Percentiles rank a stretch among this genome's conserved stretches.
Evolutionary conservation across 2,329 filamentous ascomycete species (phyloP).

Genomic region (Oidium heveae): DNA sequence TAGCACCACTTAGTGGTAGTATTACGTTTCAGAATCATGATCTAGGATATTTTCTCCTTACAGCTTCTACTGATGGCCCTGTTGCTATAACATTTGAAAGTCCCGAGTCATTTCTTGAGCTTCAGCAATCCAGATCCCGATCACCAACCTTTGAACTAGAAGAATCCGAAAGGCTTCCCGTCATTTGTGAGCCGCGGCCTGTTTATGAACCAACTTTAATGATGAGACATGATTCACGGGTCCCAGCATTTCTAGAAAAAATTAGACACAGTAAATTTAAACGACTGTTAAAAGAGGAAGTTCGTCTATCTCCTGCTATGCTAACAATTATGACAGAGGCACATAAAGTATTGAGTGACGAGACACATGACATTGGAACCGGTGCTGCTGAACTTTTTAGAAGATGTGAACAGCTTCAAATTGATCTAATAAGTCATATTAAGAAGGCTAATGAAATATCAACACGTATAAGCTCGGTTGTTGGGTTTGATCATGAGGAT

Average conservation of each 20-base stretch:
- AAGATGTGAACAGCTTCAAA: slow-evolving; percentile 39
- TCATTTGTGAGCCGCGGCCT: slow-evolving; percentile 37
- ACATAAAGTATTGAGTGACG: slow-evolving; percentile 43
- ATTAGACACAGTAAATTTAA: slow-evolving; percentile 34
- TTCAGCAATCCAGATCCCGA: slow-evolving; percentile 18
- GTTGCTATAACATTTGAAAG: slow-evolving; percentile 33
- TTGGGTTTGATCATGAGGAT: slow-evolving; percentile 28
- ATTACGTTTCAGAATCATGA: slow-evolving; percentile 32
- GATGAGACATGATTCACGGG: slow-evolving; percentile 29
- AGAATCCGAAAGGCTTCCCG: slow-evolving; percentile 21
- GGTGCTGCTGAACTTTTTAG: slow-evolving; percentile 52
- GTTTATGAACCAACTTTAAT: slow-evolving; percentile 36
- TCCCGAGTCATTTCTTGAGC: slow-evolving; percentile 26
- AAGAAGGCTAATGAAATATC: slow-evolving; percentile 38
- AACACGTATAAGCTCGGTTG: slow-evolving; percentile 38
- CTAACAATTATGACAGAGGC: slow-evolving; percentile 47
- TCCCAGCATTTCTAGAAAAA: slow-evolving; percentile 29
- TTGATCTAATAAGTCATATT: slow-evolving; percentile 43
- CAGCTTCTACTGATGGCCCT: slow-evolving; percentile 30
- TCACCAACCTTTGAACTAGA: slow-evolving; percentile 19
- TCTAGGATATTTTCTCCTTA: slow-evolving; percentile 36
- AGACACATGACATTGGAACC: slow-evolving; percentile 41
- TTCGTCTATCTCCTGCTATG: slow-evolving; percentile 44
- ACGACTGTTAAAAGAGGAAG: slow-evolving; percentile 36
- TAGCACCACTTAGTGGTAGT: slow-evolving; percentile 25